phyloP scores from a whole-genome alignment of 495 filamentous ascomycete genomes.

The Penicillium parvum region DNA sequence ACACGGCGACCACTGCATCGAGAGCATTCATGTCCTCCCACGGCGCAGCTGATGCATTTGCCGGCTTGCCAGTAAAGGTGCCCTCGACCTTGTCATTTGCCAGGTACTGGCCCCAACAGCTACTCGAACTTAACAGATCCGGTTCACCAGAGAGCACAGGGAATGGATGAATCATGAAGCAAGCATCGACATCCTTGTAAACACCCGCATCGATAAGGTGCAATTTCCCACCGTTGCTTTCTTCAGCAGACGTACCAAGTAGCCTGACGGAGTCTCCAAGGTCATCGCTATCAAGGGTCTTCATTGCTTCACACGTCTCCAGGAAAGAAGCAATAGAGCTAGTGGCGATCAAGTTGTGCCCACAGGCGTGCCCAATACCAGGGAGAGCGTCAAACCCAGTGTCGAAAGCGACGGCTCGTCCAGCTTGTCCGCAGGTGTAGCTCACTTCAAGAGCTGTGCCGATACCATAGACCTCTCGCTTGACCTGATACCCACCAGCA shows the following conservation, averaged over 20 bases:
- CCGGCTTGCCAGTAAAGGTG: slow-evolving; percentile 43
- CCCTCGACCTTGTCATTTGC: slow-evolving; percentile 50
- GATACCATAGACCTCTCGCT: slow-evolving; percentile 44
- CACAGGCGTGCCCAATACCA: slow-evolving; percentile 45
- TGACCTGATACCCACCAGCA: slow-evolving; percentile 27
- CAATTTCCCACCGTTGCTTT: slow-evolving; percentile 42
- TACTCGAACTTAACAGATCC: slow-evolving; percentile 23
- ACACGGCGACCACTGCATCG: slow-evolving; percentile 57
- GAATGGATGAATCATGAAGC: slow-evolving; percentile 52
- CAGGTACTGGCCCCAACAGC: slow-evolving; percentile 37
- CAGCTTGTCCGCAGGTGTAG: slow-evolving; percentile 36
- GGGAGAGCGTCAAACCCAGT: slow-evolving; percentile 53
- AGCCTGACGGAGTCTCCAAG: slow-evolving; percentile 25
- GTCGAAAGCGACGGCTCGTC: slow-evolving; percentile 38
- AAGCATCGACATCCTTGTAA: slow-evolving; percentile 43
- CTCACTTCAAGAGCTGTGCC: slow-evolving; percentile 52
- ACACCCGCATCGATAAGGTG: slow-evolving; percentile 47
- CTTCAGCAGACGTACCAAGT: slow-evolving; percentile 44
- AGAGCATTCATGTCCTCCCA: slow-evolving; percentile 64
- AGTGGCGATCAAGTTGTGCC: slow-evolving; percentile 45
- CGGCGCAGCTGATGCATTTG: slow-evolving; percentile 55
- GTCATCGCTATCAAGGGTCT: slow-evolving; percentile 1
- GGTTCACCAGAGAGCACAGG: slow-evolving; percentile 28
- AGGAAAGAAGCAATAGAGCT: slow-evolving; percentile 42
- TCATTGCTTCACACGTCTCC: slow-evolving; percentile 33